Evolutionary conservation across 768 basidiomycete species (phyloP), one percentile per base, ranked within the genome.

Genomic region (Kwoniella sp.): DNA sequence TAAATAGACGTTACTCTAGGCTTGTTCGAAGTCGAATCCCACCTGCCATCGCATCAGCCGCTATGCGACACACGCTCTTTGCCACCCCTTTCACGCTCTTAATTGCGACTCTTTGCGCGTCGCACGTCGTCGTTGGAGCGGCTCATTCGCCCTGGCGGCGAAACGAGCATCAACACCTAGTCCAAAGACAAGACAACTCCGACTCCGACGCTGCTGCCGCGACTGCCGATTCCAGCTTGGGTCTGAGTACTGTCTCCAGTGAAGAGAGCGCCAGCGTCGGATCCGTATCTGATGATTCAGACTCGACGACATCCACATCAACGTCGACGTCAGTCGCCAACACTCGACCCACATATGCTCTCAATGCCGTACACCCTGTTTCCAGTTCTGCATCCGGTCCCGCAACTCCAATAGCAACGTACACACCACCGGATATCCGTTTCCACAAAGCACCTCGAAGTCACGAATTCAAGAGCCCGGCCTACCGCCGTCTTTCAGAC

Each of bases 401-500:
- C 17, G 40, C 40, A 44, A 9, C 40, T 9, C 17, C 40, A 44
- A 44, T 15, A 3, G 40, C 17, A 19, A 44, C 40, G 3, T 44
- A 44, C 17, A 44, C 40, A 19, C 40, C 40, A 15, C 40, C 40
- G 8, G 17, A 44, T 44, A 6, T 44, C 40, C 8, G 17, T 3
- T 44, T 44, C 17, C 40, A 44, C 40, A 44, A 44, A 44, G 40
- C 40, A 44, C 40, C 40, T 6, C 7, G 40, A 44, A 44, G 40
- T 44, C 40, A 44, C 40, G 40, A 6, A 9, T 44, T 44, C 17
- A 44, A 44, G 40, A 44, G 40, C 40, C 10, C 8, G 17, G 17
- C 10, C 40, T 66, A 66, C 33, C 54, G 46, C 13, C 30, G 30
- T 21, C 36, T 66, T 13, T 56, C 65, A 19, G 40, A 49, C 4